A percentile compares a stretch with the other conserved stretches of the same genome.
Conservation (phyloP, 2,329 filamentous ascomycete genomes). For the Cladosporium sp. region DNA sequence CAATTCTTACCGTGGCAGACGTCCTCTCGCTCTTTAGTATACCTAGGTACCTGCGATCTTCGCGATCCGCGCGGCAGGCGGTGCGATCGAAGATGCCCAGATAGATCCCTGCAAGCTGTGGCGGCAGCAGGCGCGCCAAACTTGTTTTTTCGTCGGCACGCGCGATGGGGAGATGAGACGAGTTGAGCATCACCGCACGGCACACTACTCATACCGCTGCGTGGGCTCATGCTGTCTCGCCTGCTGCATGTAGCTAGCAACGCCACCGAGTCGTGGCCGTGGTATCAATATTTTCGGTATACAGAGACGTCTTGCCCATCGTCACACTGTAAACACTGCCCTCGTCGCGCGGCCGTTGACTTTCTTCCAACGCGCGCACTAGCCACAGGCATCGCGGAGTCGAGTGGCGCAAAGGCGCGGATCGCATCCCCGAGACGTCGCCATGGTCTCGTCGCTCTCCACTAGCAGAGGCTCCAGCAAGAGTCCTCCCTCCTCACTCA, state of each 20-base stretch:
- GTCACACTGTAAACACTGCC: background rate
- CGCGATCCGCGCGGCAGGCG: background rate
- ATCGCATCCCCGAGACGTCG: conserved; percentile 10
- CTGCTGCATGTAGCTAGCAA: too few species aligned
- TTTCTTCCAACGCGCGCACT: conserved; percentile 1
- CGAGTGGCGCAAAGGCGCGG: conserved; percentile 5
- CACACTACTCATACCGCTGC: background rate
- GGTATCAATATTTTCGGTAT: too few species aligned
- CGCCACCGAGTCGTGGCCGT: too few species aligned
- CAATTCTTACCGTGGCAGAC: background rate
- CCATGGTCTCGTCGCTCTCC: conserved; percentile 6
- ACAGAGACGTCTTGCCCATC: too few species aligned
- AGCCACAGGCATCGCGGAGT: conserved; percentile 7
- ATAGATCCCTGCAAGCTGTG: background rate
- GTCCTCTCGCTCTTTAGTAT: too few species aligned
- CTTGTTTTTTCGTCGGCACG: conserved; percentile 7
- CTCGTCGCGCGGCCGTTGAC: background rate
- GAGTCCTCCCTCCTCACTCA: conserved; percentile 11
- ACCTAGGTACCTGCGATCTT: too few species aligned
- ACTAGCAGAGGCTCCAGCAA: conserved; percentile 7
- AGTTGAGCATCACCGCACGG: background rate
- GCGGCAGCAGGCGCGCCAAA: background rate
- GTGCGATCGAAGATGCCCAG: background rate
- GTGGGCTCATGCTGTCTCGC: background rate
- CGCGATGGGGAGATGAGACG: background rate